These are phyloP conservation scores for Misopates orontium DNA, from an alignment of 257 asterid species.

Conservation along the genomic window DNA sequence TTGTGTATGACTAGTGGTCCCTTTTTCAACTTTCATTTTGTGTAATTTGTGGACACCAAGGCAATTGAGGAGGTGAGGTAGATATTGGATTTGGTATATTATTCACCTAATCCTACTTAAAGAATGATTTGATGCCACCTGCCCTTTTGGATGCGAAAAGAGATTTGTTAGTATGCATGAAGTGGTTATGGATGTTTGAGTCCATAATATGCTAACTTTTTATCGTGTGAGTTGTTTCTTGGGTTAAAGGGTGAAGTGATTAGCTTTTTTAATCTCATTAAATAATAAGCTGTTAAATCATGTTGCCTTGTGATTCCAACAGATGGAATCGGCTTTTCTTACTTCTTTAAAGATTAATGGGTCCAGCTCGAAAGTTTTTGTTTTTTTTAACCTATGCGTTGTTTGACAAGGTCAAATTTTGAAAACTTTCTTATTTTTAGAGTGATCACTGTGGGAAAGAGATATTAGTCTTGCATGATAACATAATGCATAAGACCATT, in stretches of 20 bases:
- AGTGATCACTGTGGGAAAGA: no score
- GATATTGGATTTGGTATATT: no score
- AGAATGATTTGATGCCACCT: neutral
- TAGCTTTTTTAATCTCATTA: slow-evolving; percentile 13
- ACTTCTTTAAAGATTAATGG: neutral
- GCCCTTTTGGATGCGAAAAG: slow-evolving; percentile 10
- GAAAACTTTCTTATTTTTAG: no score
- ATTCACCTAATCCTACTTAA: no score
- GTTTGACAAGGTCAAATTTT: no score
- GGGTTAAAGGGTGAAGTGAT: slow-evolving; percentile 31
- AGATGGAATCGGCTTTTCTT: neutral
- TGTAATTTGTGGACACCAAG: no score
- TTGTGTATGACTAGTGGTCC: no score
- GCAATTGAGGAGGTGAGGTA: no score
- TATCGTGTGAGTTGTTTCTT: slow-evolving; percentile 21
- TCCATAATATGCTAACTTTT: slow-evolving; percentile 22
- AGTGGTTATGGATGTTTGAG: slow-evolving; percentile 28
- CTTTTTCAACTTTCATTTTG: no score
- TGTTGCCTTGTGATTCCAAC: neutral
- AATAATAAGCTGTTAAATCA: neutral
- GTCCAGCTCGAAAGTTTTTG: neutral
- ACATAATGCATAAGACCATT: no score
- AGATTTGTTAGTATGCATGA: slow-evolving; percentile 22
- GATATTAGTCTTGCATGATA: no score
- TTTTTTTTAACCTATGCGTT: no score